These are phyloP conservation scores for Thraustochytrium sp. DNA, from an alignment of 352 stramenopile species.

Conservation along the genomic window DNA sequence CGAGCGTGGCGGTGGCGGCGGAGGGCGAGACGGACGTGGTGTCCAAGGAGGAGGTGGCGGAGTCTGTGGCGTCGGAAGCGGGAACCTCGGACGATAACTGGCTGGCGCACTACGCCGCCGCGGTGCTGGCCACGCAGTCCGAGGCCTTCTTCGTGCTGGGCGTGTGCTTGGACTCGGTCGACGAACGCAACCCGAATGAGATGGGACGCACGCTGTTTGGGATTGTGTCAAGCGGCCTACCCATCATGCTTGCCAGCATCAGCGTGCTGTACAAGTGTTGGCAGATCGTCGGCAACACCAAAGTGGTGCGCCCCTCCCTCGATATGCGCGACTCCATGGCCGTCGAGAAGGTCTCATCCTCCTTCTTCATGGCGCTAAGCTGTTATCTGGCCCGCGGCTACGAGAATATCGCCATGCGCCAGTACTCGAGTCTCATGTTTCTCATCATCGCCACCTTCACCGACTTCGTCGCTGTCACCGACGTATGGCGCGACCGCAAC, in stretches of 20 bases:
- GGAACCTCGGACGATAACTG: background rate
- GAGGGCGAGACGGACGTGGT: too few species aligned
- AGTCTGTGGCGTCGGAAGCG: background rate
- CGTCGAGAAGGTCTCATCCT: background rate
- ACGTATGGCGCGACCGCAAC: background rate
- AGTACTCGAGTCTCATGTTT: slow-evolving; percentile 5
- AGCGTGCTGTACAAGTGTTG: background rate
- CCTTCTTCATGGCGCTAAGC: background rate
- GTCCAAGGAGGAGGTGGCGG: background rate
- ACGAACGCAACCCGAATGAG: background rate
- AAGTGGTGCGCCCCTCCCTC: background rate
- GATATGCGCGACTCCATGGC: background rate
- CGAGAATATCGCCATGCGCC: background rate
- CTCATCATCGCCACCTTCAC: background rate
- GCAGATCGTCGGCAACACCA: background rate
- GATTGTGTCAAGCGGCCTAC: background rate
- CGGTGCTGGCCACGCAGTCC: background rate
- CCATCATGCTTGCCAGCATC: background rate
- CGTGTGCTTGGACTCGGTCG: background rate
- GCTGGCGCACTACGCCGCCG: background rate
- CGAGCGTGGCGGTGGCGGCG: background rate
- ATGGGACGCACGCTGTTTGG: background rate
- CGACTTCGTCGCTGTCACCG: background rate
- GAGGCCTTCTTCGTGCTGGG: slow-evolving; percentile 9
- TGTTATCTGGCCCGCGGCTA: background rate